Evolutionary conservation across 805 yeast genomes (phyloP).

Genomic region (Groenewaldozyma salmanticensis): DNA sequence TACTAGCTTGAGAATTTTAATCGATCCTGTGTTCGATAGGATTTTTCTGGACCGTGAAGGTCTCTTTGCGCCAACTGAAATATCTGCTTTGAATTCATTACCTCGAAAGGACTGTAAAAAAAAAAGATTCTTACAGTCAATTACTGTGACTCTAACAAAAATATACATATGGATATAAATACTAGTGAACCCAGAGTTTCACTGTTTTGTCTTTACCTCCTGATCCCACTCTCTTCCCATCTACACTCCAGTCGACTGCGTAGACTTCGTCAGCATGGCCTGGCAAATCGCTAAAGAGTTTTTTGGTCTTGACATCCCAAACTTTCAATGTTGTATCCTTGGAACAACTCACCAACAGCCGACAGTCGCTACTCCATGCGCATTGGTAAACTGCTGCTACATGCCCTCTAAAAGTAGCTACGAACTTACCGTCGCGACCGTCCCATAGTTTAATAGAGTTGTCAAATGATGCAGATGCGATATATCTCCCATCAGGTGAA

Average conservation of each 20-base stretch:
- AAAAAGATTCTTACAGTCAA: too few species aligned
- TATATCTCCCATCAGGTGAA: constrained; percentile 87
- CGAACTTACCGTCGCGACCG: constrained; percentile 81
- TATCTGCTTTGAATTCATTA: too few species aligned
- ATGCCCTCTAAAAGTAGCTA: constrained; percentile 89
- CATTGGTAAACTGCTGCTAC: constrained; percentile 97
- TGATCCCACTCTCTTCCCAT: constrained; percentile 88
- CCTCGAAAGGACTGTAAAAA: too few species aligned
- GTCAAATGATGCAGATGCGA: constrained; percentile 91
- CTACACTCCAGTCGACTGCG: constrained; percentile 97
- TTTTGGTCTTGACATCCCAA: constrained; percentile 86
- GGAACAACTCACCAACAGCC: constrained; percentile 85
- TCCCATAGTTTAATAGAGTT: constrained; percentile 96
- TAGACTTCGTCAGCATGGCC: constrained; percentile 95
- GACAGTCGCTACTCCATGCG: constrained; percentile 93
- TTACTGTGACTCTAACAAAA: too few species aligned
- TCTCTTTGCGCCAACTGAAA: too few species aligned
- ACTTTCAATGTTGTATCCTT: constrained; percentile 94
- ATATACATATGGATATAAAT: too few species aligned
- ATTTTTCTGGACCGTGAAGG: too few species aligned
- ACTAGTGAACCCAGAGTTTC: constrained; percentile 69
- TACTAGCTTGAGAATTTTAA: too few species aligned
- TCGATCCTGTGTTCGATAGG: too few species aligned
- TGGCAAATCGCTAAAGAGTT: constrained; percentile 80
- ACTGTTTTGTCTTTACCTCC: constrained; percentile 97